Base-by-base conservation (phyloP, 495 filamentous ascomycete species). In the Aspergillus haitiensis region DNA sequence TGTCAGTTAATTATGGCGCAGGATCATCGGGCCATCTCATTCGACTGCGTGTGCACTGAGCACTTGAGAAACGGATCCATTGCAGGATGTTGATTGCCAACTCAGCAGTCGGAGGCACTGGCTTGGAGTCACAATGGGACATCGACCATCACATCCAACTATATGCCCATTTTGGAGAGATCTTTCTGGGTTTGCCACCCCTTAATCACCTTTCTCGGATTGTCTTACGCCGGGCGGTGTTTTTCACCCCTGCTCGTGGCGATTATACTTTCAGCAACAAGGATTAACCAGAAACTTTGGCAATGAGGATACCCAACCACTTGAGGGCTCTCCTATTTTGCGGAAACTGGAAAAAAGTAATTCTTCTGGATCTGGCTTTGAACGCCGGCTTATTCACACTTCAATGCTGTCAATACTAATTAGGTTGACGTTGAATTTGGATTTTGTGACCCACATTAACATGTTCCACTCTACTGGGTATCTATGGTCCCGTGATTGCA, bases 401-500 rank as follows among this genome's bases (percentile, higher is more conserved):
- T 18, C 18, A 32, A 44, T 33, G 11, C 40, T 40, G 31, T 48
- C 35, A 27, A 56, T 37, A 36, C 50, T 21, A 11, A 50, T 53
- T 52, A 52, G 58, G 53, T 59, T 61, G 74, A 79, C 74, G 75
- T 78, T 77, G 67, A 67, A 77, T 70, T 79, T 78, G 73, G 58
- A 76, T 77, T 75, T 47, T 52, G 35, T 55, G 71, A 72, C 75
- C 75, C 75, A 73, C 73, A 69, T 75, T 27, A 27, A 66, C 67
- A 70, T 55, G 66, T 66, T 72, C 72, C 77, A 73, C 63, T 55
- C 65, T 61, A 63, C 67, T 69, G 75, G 77, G 72, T 67, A 69
- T 64, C 45, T 69, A 51, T 65, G 63, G 64, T 80, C 75, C 71
- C 77, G 75, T 80, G 77, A 78, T 71, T 64, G 62, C 56, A 72